These are phyloP conservation scores for Aurifilum marmelostoma DNA, from an alignment of 2,329 filamentous ascomycete genomes.

Conservation along the genomic window DNA sequence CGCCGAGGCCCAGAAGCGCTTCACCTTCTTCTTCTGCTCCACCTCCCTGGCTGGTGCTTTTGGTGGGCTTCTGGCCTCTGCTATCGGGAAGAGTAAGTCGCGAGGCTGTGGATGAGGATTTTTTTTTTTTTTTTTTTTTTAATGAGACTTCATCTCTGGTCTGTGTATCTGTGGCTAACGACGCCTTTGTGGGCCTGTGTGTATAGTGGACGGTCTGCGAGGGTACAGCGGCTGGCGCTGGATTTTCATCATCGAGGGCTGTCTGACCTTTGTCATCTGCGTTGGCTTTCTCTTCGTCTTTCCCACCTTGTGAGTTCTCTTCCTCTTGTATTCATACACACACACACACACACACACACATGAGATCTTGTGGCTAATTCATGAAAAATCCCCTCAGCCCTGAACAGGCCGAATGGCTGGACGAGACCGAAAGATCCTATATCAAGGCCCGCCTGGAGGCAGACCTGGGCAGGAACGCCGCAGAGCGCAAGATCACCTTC, in stretches of 20 bases:
- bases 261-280: constrained; percentile 63
- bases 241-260: constrained; percentile 81
- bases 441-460: constrained; percentile 67
- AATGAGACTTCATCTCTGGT: too few relatives aligned
- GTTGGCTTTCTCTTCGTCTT: constrained; percentile 70
- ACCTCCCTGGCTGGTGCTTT: constrained; percentile 83
- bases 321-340: too few relatives aligned
- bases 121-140: too few relatives aligned
- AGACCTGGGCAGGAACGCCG: constrained; percentile 70
- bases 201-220: constrained; percentile 63
- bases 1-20: constrained; percentile 85
- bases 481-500: constrained; percentile 62
- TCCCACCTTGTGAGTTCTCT: constrained; percentile 60
- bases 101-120: not conserved
- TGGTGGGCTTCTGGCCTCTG: constrained; percentile 81
- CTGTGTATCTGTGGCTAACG: too few relatives aligned
- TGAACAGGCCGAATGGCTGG: constrained; percentile 74
- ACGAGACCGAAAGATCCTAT: constrained; percentile 68
- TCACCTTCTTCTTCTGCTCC: constrained; percentile 89
- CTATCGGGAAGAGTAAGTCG: constrained; percentile 73
- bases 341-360: too few relatives aligned
- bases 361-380: constrained; percentile 12
- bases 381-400: constrained; percentile 50
- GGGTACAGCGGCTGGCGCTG: constrained; percentile 78
- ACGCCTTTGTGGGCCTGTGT: not conserved